Conservation (phyloP, 192 early-diverging fungal genomes). For the Lunasporangiospora selenospora region DNA sequence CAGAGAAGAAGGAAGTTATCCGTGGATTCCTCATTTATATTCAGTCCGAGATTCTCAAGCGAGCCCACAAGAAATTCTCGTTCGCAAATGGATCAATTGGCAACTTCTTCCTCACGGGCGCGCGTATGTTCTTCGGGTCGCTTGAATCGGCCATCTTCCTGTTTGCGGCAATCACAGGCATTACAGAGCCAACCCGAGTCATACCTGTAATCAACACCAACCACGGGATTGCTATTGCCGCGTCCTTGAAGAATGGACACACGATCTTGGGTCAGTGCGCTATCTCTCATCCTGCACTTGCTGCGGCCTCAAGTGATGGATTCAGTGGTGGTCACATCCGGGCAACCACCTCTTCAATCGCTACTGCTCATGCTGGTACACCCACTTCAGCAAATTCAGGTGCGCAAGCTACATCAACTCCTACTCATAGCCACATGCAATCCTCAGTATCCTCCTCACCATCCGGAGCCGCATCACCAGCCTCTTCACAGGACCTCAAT, state of each 20-base stretch:
- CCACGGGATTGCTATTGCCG: slow-evolving; percentile 70
- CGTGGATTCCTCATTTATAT: slow-evolving; percentile 76
- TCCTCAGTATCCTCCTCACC: no score
- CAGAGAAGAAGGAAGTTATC: slow-evolving; percentile 70
- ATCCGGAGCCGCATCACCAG: slow-evolving; percentile 8
- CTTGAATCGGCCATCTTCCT: slow-evolving; percentile 76
- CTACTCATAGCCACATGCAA: no score
- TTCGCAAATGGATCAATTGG: slow-evolving; percentile 79
- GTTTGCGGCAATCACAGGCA: slow-evolving; percentile 72
- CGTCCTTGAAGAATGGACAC: slow-evolving; percentile 67
- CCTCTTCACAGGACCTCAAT: slow-evolving; percentile 42
- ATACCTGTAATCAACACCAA: slow-evolving; percentile 74
- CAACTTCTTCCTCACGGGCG: slow-evolving; percentile 83
- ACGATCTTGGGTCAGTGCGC: slow-evolving; percentile 75
- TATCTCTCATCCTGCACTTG: slow-evolving; percentile 72
- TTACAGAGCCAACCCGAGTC: slow-evolving; percentile 68
- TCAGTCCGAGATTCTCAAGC: slow-evolving; percentile 69
- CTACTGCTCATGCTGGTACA: no score
- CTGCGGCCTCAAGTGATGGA: slow-evolving; percentile 34
- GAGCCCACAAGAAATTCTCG: slow-evolving; percentile 68
- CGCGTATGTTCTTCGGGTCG: slow-evolving; percentile 75
- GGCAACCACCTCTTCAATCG: no score
- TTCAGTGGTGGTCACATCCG: slow-evolving; percentile 20
- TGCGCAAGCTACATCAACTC: no score
- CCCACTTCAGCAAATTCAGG: no score